These are phyloP conservation scores for Phlyctochytrium arcticum DNA, from an alignment of 192 early-diverging fungal species.

Conservation along the genomic window DNA sequence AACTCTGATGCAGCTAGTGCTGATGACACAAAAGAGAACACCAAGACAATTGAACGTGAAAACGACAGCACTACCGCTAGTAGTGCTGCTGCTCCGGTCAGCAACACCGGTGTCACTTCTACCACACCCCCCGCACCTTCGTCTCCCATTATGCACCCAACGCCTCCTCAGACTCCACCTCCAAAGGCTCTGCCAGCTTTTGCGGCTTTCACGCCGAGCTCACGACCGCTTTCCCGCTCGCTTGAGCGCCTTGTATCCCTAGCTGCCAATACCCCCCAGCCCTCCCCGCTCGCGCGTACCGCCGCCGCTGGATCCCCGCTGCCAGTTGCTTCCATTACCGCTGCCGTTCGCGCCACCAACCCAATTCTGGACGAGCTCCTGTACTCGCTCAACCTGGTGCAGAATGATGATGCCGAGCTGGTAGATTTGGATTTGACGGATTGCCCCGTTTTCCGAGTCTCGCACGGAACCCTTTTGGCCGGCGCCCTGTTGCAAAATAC, in stretches of 20 bases:
- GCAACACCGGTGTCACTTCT: too few species aligned
- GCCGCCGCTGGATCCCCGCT: conserved; percentile 29
- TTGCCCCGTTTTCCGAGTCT: conserved; percentile 33
- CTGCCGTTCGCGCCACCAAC: conserved; percentile 41
- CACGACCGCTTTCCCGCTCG: neutral
- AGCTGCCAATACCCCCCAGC: conserved; percentile 4
- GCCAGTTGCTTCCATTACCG: conserved; percentile 34
- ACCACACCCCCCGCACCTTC: too few species aligned
- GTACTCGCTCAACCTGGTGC: conserved; percentile 34
- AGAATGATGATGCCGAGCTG: conserved; percentile 35
- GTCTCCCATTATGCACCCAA: conserved; percentile 5
- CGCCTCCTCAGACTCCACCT: conserved; percentile 11
- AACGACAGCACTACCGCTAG: too few species aligned
- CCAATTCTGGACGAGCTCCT: conserved; percentile 50
- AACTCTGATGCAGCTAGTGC: too few species aligned
- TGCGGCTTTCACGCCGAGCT: neutral
- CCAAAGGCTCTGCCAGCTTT: neutral
- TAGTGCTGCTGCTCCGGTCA: too few species aligned
- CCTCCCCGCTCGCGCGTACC: conserved; percentile 29
- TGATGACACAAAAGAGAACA: too few species aligned
- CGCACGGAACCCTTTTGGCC: conserved; percentile 36
- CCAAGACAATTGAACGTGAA: too few species aligned
- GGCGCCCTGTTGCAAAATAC: conserved; percentile 35
- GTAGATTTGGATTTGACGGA: conserved; percentile 44
- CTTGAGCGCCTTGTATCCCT: conserved; percentile 22